Evolutionary conservation across 163 green algal genomes (phyloP).

Genomic region (Prototheca wickerhamii): DNA sequence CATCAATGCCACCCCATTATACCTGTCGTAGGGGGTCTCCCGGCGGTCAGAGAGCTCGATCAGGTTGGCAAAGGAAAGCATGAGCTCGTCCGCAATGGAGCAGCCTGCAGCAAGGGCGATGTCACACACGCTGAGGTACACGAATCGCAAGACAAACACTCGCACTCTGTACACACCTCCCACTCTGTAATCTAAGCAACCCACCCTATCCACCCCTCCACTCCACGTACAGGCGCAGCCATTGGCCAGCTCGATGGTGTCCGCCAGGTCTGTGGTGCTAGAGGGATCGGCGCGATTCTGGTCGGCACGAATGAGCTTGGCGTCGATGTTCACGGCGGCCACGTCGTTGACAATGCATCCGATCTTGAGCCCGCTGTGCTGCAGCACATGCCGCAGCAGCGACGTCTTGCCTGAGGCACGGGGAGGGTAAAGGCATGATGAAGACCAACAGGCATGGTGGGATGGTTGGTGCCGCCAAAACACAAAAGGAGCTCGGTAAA

Average conservation of each 20-base stretch:
- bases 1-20: no score
- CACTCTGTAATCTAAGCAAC: no score
- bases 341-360: constrained; percentile 94
- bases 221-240: constrained; percentile 73
- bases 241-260: constrained; percentile 91
- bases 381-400: constrained; percentile 74
- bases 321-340: constrained; percentile 87
- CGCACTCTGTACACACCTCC: no score
- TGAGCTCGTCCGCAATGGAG: constrained; percentile 85
- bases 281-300: constrained; percentile 31
- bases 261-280: constrained; percentile 69
- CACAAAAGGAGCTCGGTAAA: not conserved
- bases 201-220: not conserved
- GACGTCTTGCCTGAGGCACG: constrained; percentile 78
- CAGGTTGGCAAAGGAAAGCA: constrained; percentile 80
- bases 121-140: no score
- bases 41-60: constrained; percentile 59
- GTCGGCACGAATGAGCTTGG: constrained; percentile 83
- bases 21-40: constrained; percentile 66
- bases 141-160: not conserved
- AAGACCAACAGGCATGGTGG: not conserved
- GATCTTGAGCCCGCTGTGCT: constrained; percentile 74
- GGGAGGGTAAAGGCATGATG: not conserved
- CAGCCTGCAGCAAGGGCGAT: constrained; percentile 52
- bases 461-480: not conserved